These are phyloP conservation scores for Cardiospermum halicacabum DNA, from an alignment of 345 rosid genomes.

Conservation along the genomic window DNA sequence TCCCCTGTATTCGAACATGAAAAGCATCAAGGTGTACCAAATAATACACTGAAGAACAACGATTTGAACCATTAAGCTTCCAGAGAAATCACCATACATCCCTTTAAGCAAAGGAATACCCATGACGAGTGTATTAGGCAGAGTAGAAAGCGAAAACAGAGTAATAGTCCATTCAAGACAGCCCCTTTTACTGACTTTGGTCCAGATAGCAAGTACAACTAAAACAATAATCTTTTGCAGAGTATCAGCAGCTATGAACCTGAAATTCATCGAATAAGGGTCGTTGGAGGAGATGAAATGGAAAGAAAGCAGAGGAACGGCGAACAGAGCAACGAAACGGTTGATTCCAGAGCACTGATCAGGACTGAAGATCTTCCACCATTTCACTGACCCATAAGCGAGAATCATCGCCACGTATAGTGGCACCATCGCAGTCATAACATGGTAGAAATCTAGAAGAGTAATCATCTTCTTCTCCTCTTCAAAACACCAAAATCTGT, in stretches of 20 bases:
- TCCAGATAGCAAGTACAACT: conserved; percentile 40
- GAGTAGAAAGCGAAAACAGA: conserved; percentile 60
- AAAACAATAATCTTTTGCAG: conserved; percentile 63
- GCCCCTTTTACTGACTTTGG: conserved; percentile 39
- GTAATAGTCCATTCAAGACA: conserved; percentile 75
- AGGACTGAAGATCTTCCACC: conserved; percentile 99
- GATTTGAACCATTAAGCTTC: conserved; percentile 73
- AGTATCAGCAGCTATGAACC: conserved; percentile 68
- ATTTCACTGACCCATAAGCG: conserved; percentile 94
- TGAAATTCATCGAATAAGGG: conserved; percentile 63
- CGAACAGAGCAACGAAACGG: conserved; percentile 96
- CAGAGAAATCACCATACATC: conserved; percentile 66
- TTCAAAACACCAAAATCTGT: too few relatives aligned
- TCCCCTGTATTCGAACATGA: conserved; percentile 63
- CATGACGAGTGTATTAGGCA: conserved; percentile 79
- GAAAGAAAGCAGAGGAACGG: conserved; percentile 96
- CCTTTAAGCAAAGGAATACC: conserved; percentile 73
- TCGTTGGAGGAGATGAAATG: conserved; percentile 69
- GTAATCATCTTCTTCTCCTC: conserved; percentile 91
- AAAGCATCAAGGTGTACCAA: conserved; percentile 79
- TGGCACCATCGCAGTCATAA: conserved; percentile 98
- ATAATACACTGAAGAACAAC: conserved; percentile 79
- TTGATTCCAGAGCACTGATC: conserved; percentile 98
- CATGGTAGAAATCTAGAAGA: conserved; percentile 76
- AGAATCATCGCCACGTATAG: conserved; percentile 96